phyloP scores from a whole-genome alignment of 2,329 filamentous ascomycete species.

The Pyricularia sp. region DNA sequence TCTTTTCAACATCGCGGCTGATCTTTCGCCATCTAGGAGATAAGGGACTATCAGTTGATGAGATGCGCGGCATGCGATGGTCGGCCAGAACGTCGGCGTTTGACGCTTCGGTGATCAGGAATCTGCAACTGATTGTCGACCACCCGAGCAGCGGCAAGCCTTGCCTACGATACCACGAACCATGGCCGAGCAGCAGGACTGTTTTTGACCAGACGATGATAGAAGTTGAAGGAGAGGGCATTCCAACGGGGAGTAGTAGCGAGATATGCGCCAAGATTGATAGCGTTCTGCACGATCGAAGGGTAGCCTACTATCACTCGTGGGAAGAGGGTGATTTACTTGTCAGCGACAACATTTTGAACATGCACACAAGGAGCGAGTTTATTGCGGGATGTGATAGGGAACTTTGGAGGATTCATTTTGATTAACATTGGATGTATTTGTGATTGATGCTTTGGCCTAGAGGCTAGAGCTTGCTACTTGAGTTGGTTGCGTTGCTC shows the following conservation, averaged over 20 bases:
- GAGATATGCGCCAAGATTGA: slow-evolving; percentile 24
- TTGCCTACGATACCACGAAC: slow-evolving; percentile 45
- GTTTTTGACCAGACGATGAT: slow-evolving; percentile 37
- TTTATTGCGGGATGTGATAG: background rate
- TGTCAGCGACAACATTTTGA: slow-evolving; percentile 40
- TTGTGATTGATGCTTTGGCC: background rate
- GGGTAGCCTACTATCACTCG: slow-evolving; percentile 37
- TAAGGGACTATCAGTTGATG: slow-evolving; percentile 20
- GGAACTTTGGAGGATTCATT: background rate
- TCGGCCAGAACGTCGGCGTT: slow-evolving; percentile 38
- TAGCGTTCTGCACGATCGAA: slow-evolving; percentile 35
- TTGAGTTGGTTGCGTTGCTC: background rate
- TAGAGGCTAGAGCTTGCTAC: background rate
- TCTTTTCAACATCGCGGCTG: slow-evolving; percentile 42
- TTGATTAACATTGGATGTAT: background rate
- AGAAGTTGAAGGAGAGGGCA: slow-evolving; percentile 16
- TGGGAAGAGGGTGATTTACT: slow-evolving; percentile 48
- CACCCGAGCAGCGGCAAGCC: slow-evolving; percentile 35
- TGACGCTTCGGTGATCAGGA: slow-evolving; percentile 28
- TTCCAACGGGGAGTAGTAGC: background rate
- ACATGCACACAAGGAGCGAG: slow-evolving; percentile 29
- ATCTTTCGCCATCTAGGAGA: slow-evolving; percentile 36
- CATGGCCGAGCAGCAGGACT: slow-evolving; percentile 42
- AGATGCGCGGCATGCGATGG: slow-evolving; percentile 34
- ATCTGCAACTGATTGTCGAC: slow-evolving; percentile 31